Evolutionary conservation across 768 basidiomycete genomes (phyloP).

Genomic region (Sarcomyxa edulis): DNA sequence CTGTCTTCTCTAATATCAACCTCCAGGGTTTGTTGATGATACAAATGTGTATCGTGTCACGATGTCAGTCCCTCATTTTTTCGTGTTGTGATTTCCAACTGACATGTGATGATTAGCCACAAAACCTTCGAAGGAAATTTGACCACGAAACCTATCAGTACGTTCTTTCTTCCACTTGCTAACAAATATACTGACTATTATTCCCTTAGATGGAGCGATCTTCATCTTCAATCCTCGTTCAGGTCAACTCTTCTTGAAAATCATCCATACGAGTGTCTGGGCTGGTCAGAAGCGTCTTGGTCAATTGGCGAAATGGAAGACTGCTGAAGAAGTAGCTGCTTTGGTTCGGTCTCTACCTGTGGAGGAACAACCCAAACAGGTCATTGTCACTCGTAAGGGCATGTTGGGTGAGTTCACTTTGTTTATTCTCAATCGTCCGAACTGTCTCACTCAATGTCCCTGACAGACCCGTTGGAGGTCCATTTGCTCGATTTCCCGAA

Average conservation of each 20-base stretch:
- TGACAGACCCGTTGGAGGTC: conserved; percentile 85
- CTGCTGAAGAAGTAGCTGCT: conserved; percentile 99
- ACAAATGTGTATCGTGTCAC: conserved; percentile 99
- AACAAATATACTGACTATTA: conserved; percentile 2
- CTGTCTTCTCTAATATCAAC: conserved; percentile 4
- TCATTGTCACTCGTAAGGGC: conserved; percentile 99
- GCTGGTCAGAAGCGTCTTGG: conserved; percentile 99
- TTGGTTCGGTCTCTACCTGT: conserved; percentile 97
- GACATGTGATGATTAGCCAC: conserved; percentile 47
- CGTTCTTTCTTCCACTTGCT: conserved; percentile 16
- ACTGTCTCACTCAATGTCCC: not conserved
- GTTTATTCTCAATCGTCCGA: too few relatives aligned
- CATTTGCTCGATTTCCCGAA: conserved; percentile 99
- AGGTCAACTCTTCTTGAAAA: conserved; percentile 96
- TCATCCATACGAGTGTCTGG: conserved; percentile 99
- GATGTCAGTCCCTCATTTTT: conserved; percentile 43
- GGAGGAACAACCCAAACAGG: conserved; percentile 99
- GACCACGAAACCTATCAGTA: conserved; percentile 98
- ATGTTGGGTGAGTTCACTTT: conserved; percentile 72
- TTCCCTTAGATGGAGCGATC: conserved; percentile 74
- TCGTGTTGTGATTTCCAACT: not conserved
- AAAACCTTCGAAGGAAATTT: conserved; percentile 99
- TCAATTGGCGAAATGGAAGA: conserved; percentile 99
- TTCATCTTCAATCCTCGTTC: conserved; percentile 99
- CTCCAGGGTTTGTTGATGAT: conserved; percentile 92